Base-by-base conservation (phyloP, 371 early-diverging fungal species). In the Saksenaea vasiformis region DNA sequence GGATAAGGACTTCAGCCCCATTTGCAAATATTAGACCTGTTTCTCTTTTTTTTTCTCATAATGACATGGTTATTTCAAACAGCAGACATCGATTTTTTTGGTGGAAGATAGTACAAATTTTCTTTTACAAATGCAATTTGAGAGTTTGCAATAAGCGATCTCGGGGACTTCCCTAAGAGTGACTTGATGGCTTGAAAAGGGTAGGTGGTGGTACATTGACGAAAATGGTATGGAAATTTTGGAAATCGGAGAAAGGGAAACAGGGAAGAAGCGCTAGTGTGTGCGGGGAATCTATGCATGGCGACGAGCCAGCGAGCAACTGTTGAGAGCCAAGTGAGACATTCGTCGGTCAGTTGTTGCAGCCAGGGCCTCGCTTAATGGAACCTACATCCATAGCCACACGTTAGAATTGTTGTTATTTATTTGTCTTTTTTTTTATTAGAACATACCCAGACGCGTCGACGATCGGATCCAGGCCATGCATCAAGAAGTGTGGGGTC, bases 371-470 rank as follows among this genome's bases (percentile, higher is more conserved):
- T 78, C 73, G 31, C 69, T 64, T 43, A 67, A 70, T 15, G 77
- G 35, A 26, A 74, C 70, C 80, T 76, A n/a, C n/a, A 66, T 10
- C 53, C 11, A 8, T 14, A 37, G 19, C 36, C 34, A 14, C 9
- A 27, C 38, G 34, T 22, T 22, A 43, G 13, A 3, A 2, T 17
- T 26, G 37, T 36, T 11, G n/a, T n/a, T n/a, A n/a, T n/a, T n/a
- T n/a, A n/a, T n/a, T 24, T 11, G 27, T 36, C n/a, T 44, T 43
- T 39, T 19, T 26, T 19, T 51, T 28, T 51, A 10, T 13, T 19
- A 35, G 44, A 15, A 66, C 70, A 62, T 73, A 78, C 80, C 77
- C 77, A 79, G 35, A 71, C 66, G 37, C 73, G 69, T 54, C 70
- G 27, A 31, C 76, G 72, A 15, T 66, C 59, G 26, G 65, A 47